A percentile compares a stretch with the other conserved stretches of the same genome.
These are phyloP conservation scores for Vaccinium myrtillus DNA, from an alignment of 148 eudicot species.

Conservation along the genomic window DNA sequence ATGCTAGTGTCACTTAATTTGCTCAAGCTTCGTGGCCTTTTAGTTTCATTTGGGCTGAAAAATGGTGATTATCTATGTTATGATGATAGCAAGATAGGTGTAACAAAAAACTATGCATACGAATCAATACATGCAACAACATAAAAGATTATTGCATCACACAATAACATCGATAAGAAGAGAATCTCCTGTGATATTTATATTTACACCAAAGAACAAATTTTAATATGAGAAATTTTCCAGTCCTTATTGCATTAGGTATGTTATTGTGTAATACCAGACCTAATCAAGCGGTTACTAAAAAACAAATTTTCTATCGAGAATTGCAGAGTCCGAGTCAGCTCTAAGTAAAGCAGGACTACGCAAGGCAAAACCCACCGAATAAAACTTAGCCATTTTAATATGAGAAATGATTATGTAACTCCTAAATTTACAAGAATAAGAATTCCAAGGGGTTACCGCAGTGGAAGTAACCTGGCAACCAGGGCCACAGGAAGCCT, in stretches of 20 bases:
- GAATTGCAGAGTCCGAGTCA: background rate
- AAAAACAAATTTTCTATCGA: background rate
- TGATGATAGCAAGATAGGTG: background rate
- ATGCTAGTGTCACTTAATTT: conserved; percentile 75
- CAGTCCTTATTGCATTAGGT: background rate
- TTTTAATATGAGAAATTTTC: background rate
- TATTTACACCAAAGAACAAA: background rate
- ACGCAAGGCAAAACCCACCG: background rate
- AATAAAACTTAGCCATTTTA: background rate
- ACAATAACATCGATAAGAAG: background rate
- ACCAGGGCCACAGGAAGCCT: background rate
- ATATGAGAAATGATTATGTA: background rate
- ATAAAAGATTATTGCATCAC: background rate
- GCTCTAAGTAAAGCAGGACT: background rate
- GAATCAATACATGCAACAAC: background rate
- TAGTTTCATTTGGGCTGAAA: conserved; percentile 87
- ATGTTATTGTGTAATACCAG: background rate
- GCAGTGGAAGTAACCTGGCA: background rate
- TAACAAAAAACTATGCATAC: background rate
- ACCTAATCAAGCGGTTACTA: background rate
- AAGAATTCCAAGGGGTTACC: background rate
- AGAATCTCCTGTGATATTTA: background rate
- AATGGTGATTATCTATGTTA: background rate
- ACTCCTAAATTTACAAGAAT: background rate
- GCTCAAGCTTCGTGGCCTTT: conserved; percentile 70